Evolutionary conservation across 306 rosid species (phyloP), one percentile per base, ranked within the genome.

Genomic region (Mimosa pudica): DNA sequence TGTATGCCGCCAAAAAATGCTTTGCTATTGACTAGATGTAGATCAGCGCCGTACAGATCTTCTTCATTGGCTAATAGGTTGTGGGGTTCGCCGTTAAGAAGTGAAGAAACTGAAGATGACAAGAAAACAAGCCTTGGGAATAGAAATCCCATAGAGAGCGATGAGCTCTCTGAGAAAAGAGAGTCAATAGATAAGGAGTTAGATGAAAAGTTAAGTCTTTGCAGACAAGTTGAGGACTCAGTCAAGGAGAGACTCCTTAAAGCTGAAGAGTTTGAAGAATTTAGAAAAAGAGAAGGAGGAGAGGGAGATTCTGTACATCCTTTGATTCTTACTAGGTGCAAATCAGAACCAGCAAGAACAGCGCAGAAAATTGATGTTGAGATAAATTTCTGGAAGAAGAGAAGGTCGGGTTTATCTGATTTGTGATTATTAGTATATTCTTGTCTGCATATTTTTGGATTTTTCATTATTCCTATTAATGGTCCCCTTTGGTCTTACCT

Each of bases 331-430:
- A 94, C 91, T 3, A 85, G 97, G 88, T 89, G 98, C 85, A 92
- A 92, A 85, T 92, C 98, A 24, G 97, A 90, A 72, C 96, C 94
- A 13, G 86, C 88, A 1, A 88, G 96, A 94, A 83, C 78, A 10
- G 83, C 83, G 18, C 80, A 84, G 79, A 87, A 84, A 77, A 86
- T 88, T 49, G 71, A 80, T 47, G 83, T 87, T 11, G 88, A 85
- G 70, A 4, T 77, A 32, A 67, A 76, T 55, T 81, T 73, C 82
- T 76, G 92, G 88, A 79, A 77, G 48, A 74, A 60, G 77, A 81
- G 84, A 79, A 84, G 84, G 75, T 80, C 85, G 83, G 89, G 83
- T 14, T 70, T 83, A 54, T 30, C 83, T 16, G 80, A 84, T 82
- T 77, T 79, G 87, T 82, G 85, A 89, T 84, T 82, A 86, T 74